A percentile compares a stretch with the other conserved stretches of the same genome.
Conservation (phyloP, 2,329 filamentous ascomycete genomes). For the Calonectria crousiana region DNA sequence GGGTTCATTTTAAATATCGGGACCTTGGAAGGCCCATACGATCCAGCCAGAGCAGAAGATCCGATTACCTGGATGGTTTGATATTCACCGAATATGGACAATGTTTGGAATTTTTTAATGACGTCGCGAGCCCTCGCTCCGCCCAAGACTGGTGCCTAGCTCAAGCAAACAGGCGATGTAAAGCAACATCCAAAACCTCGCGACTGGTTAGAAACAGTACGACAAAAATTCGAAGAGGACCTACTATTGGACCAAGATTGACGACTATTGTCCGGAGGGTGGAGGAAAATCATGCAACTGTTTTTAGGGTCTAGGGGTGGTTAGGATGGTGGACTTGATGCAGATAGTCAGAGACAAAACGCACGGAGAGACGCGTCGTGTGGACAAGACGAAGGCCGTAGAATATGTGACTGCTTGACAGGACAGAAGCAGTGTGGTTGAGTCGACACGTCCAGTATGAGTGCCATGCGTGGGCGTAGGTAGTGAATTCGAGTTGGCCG, state of each 20-base stretch:
- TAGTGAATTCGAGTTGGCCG: neutral
- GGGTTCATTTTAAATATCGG: conserved; percentile 43
- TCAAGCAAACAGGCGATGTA: neutral
- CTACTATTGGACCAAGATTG: neutral
- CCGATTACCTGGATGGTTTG: neutral
- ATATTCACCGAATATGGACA: neutral
- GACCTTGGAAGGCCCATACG: neutral
- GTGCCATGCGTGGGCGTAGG: neutral
- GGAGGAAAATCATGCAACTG: neutral
- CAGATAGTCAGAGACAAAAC: neutral
- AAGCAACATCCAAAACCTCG: neutral
- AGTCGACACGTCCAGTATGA: neutral
- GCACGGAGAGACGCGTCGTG: neutral
- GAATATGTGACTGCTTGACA: neutral
- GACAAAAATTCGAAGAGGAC: neutral
- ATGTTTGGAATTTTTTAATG: neutral
- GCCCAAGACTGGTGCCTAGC: neutral
- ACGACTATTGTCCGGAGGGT: neutral
- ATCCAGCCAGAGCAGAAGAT: neutral
- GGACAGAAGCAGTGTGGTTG: too few relatives aligned
- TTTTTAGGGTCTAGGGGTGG: neutral
- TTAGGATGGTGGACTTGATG: neutral
- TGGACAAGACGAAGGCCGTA: neutral
- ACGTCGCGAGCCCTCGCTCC: neutral
- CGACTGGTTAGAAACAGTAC: neutral